Evolutionary conservation across 805 yeast genomes (phyloP).

Genomic region (Metschnikowia gruessii): DNA sequence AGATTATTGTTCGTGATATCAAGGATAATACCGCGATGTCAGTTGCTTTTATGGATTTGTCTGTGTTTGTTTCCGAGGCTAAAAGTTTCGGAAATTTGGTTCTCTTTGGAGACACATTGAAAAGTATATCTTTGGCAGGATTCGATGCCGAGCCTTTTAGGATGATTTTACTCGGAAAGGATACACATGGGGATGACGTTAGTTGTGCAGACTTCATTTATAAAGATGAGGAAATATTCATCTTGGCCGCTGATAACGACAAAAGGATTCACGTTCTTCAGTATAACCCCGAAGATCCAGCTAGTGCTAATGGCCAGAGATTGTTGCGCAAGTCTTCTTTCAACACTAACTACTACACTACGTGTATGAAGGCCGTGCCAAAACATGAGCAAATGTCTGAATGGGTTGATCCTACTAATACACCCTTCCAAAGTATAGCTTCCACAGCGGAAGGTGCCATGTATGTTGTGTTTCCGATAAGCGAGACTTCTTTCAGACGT

Average conservation of each 20-base stretch:
- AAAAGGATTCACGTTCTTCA: slow-evolving; percentile 68
- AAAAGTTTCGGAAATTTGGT: slow-evolving; percentile 81
- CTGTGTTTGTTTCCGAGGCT: slow-evolving; percentile 72
- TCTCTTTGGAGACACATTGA: slow-evolving; percentile 76
- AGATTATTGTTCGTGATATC: slow-evolving; percentile 71
- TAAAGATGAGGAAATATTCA: slow-evolving; percentile 63
- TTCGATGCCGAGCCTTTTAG: slow-evolving; percentile 95
- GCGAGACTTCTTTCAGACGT: slow-evolving; percentile 74
- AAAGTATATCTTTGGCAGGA: slow-evolving; percentile 77
- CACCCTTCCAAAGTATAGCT: slow-evolving; percentile 62
- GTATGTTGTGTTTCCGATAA: slow-evolving; percentile 67
- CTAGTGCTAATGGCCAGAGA: slow-evolving; percentile 74
- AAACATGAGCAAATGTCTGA: slow-evolving; percentile 35
- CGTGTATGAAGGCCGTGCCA: slow-evolving; percentile 49
- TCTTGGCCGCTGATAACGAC: slow-evolving; percentile 67
- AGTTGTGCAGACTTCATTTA: slow-evolving; percentile 73
- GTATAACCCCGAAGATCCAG: slow-evolving; percentile 90
- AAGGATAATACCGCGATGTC: slow-evolving; percentile 89
- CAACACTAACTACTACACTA: slow-evolving; percentile 60
- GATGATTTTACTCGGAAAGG: slow-evolving; percentile 75
- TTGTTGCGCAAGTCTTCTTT: slow-evolving; percentile 69
- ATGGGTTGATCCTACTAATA: slow-evolving; percentile 25
- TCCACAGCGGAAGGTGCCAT: slow-evolving; percentile 78
- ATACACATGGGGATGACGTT: slow-evolving; percentile 59
- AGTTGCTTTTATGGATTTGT: slow-evolving; percentile 89